Evolutionary conservation across 2,329 filamentous ascomycete genomes (phyloP), one percentile per base, ranked within the genome.

Genomic region (Cladosporium velox): DNA sequence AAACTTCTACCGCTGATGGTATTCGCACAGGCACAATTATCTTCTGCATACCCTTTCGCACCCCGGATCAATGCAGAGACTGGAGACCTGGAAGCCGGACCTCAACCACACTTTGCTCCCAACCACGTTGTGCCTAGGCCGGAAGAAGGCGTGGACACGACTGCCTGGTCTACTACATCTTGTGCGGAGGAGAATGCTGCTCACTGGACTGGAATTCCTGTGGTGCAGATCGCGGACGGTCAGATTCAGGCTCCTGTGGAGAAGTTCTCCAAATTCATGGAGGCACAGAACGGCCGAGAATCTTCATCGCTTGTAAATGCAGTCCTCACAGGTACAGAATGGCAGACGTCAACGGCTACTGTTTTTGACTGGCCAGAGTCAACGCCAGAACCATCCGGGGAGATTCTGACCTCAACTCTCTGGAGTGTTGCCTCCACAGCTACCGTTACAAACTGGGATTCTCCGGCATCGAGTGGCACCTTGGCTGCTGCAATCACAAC

Each of bases 1-100:
- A 65, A 67, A 65, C 54, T 72, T 30, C 69, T 75, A 57, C 57
- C 71, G 65, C 71, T 76, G 69, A 74, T 74, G 62, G 67, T 65
- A 44, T 61, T 70, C 57, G 55, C 66, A 65, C 73, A 75, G 70
- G 68, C 71, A 26, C 67, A 70, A 54, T 60, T 65, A 34, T 71
- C 68, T 58, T 70, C 65, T 26, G 72, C 72, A 59, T 68, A 69
- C 62, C 73, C 73, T 51, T 66, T 71, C 62, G 62, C 66, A 52
- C 64, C 64, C 7, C 51, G 62, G 59, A 58, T 47, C 26, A 59
- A 64, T 18, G 24, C 55, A 24, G 62, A 55, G 47, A 57, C 67
- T 62, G 59, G 65, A 38, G 18, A 57, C 35, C 28, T 62, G 63
- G 47, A 65, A 30, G 47, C 26, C 38, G 54, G 57, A 67, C 59